Evolutionary conservation across 177 flowering plant species (phyloP).

Genomic region (Vitis hybrid): DNA sequence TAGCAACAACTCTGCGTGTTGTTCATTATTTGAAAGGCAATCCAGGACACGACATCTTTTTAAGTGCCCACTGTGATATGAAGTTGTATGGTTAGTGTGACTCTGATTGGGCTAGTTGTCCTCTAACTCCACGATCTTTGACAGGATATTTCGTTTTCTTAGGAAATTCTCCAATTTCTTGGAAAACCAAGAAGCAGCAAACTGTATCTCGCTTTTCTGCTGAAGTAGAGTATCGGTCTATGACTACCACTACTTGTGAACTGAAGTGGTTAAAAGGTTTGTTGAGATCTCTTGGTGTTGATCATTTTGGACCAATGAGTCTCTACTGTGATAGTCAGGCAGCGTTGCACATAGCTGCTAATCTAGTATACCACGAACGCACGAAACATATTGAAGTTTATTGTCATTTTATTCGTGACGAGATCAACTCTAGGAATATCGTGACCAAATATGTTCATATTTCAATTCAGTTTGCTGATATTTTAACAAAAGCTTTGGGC

Average conservation of each 20-base stretch:
- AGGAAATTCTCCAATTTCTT: constrained; percentile 1
- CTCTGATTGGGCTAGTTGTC: background rate
- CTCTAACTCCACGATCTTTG: background rate
- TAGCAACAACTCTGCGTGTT: background rate
- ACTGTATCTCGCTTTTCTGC: background rate
- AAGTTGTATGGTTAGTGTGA: background rate
- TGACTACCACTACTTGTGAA: constrained; percentile 12
- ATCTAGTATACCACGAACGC: too few relatives aligned
- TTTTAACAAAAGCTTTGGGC: too few relatives aligned
- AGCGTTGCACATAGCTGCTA: too few relatives aligned
- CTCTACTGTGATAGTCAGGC: too few relatives aligned
- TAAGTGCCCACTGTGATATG: too few relatives aligned
- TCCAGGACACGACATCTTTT: background rate
- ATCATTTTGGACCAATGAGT: background rate
- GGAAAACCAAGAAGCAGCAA: constrained; percentile 2
- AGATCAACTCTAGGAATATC: too few relatives aligned
- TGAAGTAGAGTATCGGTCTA: constrained; percentile 13
- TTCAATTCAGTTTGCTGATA: too few relatives aligned
- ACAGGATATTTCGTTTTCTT: background rate
- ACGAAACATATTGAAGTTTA: too few relatives aligned
- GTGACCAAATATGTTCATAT: too few relatives aligned
- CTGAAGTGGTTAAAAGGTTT: background rate
- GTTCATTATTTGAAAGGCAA: background rate
- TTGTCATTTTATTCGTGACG: too few relatives aligned
- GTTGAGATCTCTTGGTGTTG: background rate